Conservation (phyloP, 345 rosid species). For the Chamaenerion angustifolium region DNA sequence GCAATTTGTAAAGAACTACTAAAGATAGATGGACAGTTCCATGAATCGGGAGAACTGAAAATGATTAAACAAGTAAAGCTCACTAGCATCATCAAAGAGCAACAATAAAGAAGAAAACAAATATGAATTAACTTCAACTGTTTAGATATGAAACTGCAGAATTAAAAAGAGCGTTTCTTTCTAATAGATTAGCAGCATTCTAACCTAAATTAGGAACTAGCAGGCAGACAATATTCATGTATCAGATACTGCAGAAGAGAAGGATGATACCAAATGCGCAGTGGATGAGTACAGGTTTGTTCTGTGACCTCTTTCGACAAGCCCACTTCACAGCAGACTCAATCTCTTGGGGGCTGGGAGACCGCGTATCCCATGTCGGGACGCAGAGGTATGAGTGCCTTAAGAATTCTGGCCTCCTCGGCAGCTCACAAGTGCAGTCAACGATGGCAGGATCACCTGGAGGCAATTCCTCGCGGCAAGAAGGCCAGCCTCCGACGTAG, state of each 20-base stretch:
- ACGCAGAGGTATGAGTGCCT: constrained; percentile 40
- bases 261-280: constrained; percentile 54
- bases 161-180: too few species aligned
- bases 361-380: constrained; percentile 70
- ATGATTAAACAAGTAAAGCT: too few species aligned
- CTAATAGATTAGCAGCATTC: not conserved
- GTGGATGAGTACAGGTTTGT: constrained; percentile 41
- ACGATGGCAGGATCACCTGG: constrained; percentile 59
- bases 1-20: too few species aligned
- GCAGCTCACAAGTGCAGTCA: constrained; percentile 67
- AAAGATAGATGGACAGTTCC: too few species aligned
- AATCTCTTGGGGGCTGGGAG: constrained; percentile 52
- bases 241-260: not conserved
- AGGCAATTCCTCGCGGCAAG: constrained; percentile 26
- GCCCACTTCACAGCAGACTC: constrained; percentile 75
- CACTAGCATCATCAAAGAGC: not conserved
- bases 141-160: too few species aligned
- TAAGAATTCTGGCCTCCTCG: constrained; percentile 26
- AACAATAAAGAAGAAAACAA: not conserved
- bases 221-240: too few species aligned
- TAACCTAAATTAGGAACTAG: too few species aligned
- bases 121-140: too few species aligned
- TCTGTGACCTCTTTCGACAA: constrained; percentile 44
- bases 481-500: constrained; percentile 71
- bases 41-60: too few species aligned